Percentiles rank a stretch among this genome's conserved stretches.
Conservation (phyloP, 2,329 filamentous ascomycete species). For the Alternaria atra region DNA sequence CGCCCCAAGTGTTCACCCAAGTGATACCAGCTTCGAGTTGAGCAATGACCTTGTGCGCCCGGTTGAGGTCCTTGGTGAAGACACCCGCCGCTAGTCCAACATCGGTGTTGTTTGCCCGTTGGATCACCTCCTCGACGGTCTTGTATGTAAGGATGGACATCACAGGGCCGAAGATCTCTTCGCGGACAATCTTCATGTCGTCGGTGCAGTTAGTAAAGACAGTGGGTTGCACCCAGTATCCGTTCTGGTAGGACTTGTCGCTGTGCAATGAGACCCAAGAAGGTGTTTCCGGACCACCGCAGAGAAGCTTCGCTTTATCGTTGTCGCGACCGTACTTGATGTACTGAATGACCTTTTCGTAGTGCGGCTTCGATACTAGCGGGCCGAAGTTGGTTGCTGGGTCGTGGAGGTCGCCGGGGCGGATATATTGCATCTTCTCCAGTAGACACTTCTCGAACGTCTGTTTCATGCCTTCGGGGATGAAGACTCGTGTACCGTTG, state of each 20-base stretch:
- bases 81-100: slow-evolving; percentile 86
- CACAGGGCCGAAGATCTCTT: slow-evolving; percentile 91
- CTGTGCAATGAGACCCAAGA: slow-evolving; percentile 57
- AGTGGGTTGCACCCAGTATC: slow-evolving; percentile 87
- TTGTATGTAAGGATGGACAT: slow-evolving; percentile 82
- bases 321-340: slow-evolving; percentile 76
- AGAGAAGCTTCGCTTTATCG: slow-evolving; percentile 78
- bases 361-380: slow-evolving; percentile 76
- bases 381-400: slow-evolving; percentile 82
- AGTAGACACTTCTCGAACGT: slow-evolving; percentile 74
- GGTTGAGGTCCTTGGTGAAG: slow-evolving; percentile 77
- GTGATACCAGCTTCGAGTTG: slow-evolving; percentile 84
- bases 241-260: slow-evolving; percentile 57
- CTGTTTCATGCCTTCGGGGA: slow-evolving; percentile 71
- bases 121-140: slow-evolving; percentile 73
- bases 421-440: slow-evolving; percentile 74
- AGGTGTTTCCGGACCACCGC: slow-evolving; percentile 72
- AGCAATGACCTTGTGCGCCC: slow-evolving; percentile 75
- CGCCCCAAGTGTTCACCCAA: slow-evolving; percentile 95
- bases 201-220: slow-evolving; percentile 88
- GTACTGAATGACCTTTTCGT: slow-evolving; percentile 80
- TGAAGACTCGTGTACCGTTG: slow-evolving; percentile 88
- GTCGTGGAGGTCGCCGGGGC: slow-evolving; percentile 77
- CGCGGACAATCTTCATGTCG: slow-evolving; percentile 77
- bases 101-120: slow-evolving; percentile 77